Base-by-base conservation (phyloP, 306 rosid species). In the Arachis hypogaea region DNA sequence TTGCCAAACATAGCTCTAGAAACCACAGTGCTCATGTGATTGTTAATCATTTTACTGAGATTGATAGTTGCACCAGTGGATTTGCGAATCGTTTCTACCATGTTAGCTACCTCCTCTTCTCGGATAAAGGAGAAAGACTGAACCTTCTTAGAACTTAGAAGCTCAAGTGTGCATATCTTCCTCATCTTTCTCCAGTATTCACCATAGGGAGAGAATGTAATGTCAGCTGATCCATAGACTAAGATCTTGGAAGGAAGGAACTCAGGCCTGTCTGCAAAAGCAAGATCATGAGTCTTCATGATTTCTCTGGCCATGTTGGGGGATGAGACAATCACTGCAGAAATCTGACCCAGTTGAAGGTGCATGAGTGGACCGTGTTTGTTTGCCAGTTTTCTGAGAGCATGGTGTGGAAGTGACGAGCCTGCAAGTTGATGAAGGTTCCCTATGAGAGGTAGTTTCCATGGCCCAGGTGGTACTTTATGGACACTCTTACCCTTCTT, bases 1-100 rank as follows among this genome's bases (percentile, higher is more conserved):
- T 62, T 66, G 11, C 85, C 85, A 38, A 78, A 81, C 41, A 74
- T 71, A 28, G 85, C 88, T 49, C 78, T 33, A 3, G 83, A 67
- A 3, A 74, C 81, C 30, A 81, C 33, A 6, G 36, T 41, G 63
- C 71, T 71, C 8, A 49, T 28, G 1, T 36, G 33, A 38, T 62
- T 50, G 57, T 52, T 9, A 54, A 85, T 57, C 36, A 7, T 55
- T 29, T 3, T 43, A 18, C 58, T 64, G 16, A 74, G 58, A 44
- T 65, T 42, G 46, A 74, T 30, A 9, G 72, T 36, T 55, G 57
- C 69, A 16, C 62, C 70, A 16, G 68, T n/a, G n/a, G 71, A 63
- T 55, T 40, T 16, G 44, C 68, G 61, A 57, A 76, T 76, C 30
- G 42, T 30, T 57, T 67, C 68, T 36, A 75, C 36, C 30, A 76